These are phyloP conservation scores for Kurtzmaniella fragi DNA, from an alignment of 805 yeast genomes.

Conservation along the genomic window DNA sequence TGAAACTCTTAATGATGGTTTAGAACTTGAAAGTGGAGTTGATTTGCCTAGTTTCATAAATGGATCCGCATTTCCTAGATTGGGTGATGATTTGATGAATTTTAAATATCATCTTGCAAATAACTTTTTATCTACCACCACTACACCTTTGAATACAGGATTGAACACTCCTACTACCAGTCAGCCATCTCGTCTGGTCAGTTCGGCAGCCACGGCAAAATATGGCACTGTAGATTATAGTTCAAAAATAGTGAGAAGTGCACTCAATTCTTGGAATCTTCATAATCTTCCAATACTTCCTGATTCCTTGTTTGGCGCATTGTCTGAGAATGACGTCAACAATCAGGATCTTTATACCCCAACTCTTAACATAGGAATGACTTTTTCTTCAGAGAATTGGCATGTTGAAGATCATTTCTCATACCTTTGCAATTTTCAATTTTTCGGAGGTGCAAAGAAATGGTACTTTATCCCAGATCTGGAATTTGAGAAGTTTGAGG, in stretches of 20 bases:
- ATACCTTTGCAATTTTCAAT: conserved; percentile 48
- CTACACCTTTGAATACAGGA: background rate
- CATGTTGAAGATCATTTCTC: conserved; percentile 56
- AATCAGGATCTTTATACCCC: conserved; percentile 42
- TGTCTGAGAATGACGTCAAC: conserved; percentile 37
- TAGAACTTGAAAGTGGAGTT: conserved; percentile 23
- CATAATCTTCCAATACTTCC: conserved; percentile 48
- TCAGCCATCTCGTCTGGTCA: background rate
- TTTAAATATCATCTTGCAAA: conserved; percentile 18
- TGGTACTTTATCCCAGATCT: conserved; percentile 64
- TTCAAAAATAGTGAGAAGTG: conserved; percentile 12
- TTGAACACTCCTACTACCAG: background rate
- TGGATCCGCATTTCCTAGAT: conserved; percentile 30
- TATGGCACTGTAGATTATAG: conserved; percentile 17
- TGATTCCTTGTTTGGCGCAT: conserved; percentile 42
- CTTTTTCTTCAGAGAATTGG: conserved; percentile 56
- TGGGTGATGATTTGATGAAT: conserved; percentile 25
- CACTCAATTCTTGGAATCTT: conserved; percentile 52
- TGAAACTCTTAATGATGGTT: conserved; percentile 15
- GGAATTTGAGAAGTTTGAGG: conserved; percentile 49
- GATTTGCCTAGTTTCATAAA: conserved; percentile 23
- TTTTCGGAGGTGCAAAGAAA: conserved; percentile 48
- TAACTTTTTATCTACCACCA: background rate
- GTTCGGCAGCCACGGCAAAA: conserved; percentile 4
- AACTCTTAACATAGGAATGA: conserved; percentile 46